Evolutionary conservation across 352 stramenopile genomes (phyloP).

Genomic region (Phytophthora syringae): DNA sequence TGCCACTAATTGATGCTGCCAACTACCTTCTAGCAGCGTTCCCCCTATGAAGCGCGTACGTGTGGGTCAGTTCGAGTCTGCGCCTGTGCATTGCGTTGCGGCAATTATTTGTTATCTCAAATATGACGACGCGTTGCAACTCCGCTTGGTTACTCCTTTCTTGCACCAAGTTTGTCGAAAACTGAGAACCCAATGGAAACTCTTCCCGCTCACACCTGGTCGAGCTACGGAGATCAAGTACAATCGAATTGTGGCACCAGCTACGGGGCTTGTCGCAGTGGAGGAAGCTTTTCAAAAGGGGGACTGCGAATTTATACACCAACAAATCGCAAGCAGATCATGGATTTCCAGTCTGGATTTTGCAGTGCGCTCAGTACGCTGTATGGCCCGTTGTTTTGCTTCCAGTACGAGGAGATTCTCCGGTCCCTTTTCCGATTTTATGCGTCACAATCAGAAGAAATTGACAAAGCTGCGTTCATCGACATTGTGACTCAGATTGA

Average conservation of each 20-base stretch:
- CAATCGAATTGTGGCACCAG: slow-evolving; percentile 37
- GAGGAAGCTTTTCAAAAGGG: slow-evolving; percentile 62
- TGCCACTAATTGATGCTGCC: neutral
- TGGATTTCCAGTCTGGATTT: slow-evolving; percentile 65
- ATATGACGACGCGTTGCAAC: slow-evolving; percentile 53
- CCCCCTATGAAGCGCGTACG: slow-evolving; percentile 29
- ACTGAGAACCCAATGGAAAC: slow-evolving; percentile 59
- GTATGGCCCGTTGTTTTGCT: slow-evolving; percentile 62
- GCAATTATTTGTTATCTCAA: slow-evolving; percentile 46
- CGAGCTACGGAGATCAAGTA: slow-evolving; percentile 38
- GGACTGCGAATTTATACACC: slow-evolving; percentile 56
- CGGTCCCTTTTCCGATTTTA: slow-evolving; percentile 49
- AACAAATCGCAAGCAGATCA: slow-evolving; percentile 48
- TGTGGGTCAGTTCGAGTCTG: slow-evolving; percentile 35
- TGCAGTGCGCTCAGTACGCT: slow-evolving; percentile 53
- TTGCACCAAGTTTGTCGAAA: slow-evolving; percentile 46
- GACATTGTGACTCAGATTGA: slow-evolving; percentile 69
- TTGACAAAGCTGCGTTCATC: slow-evolving; percentile 53
- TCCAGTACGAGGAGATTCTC: slow-evolving; percentile 55
- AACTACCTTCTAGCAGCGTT: slow-evolving; percentile 27
- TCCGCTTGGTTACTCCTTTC: slow-evolving; percentile 47
- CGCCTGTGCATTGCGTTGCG: slow-evolving; percentile 32
- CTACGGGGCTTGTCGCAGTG: slow-evolving; percentile 54
- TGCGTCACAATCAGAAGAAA: slow-evolving; percentile 30
- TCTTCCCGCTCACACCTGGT: slow-evolving; percentile 50